These are phyloP conservation scores for Colletotrichum sp. DNA, from an alignment of 2,329 filamentous ascomycete genomes.

Conservation along the genomic window DNA sequence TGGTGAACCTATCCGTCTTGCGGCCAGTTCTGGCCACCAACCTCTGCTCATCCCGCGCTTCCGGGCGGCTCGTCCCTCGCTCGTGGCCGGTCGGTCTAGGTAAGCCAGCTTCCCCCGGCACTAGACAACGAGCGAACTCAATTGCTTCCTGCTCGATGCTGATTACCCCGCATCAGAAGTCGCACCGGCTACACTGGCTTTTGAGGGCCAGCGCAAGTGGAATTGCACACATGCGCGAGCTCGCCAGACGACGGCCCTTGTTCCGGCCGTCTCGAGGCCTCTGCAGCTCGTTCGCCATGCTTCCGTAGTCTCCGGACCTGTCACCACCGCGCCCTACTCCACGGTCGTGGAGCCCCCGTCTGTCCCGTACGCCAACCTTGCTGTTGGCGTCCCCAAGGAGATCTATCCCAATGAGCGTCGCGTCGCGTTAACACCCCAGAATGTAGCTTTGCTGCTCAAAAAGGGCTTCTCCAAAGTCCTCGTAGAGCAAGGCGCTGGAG, in stretches of 20 bases:
- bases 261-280: conserved; percentile 31
- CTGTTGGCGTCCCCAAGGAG: conserved; percentile 81
- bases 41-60: conserved; percentile 3
- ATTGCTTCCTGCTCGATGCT: neutral
- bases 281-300: conserved; percentile 45
- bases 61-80: conserved; percentile 5
- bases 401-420: conserved; percentile 80
- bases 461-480: conserved; percentile 82
- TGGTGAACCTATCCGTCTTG: conserved; percentile 15
- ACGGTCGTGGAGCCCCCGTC: conserved; percentile 47
- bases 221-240: conserved; percentile 44
- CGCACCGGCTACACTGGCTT: neutral
- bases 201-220: conserved; percentile 26
- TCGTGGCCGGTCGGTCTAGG: neutral
- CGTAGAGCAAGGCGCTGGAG: conserved; percentile 81
- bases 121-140: neutral
- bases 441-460: conserved; percentile 81
- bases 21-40: conserved; percentile 17
- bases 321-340: conserved; percentile 37
- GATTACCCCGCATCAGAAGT: neutral
- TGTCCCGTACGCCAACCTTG: conserved; percentile 73
- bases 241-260: conserved; percentile 30
- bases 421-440: conserved; percentile 84
- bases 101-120: neutral
- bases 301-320: conserved; percentile 33